Percentiles rank a stretch among this genome's conserved stretches.
Evolutionary conservation across 768 basidiomycete species (phyloP).

Genomic region (Neoboletus brunneissimus): DNA sequence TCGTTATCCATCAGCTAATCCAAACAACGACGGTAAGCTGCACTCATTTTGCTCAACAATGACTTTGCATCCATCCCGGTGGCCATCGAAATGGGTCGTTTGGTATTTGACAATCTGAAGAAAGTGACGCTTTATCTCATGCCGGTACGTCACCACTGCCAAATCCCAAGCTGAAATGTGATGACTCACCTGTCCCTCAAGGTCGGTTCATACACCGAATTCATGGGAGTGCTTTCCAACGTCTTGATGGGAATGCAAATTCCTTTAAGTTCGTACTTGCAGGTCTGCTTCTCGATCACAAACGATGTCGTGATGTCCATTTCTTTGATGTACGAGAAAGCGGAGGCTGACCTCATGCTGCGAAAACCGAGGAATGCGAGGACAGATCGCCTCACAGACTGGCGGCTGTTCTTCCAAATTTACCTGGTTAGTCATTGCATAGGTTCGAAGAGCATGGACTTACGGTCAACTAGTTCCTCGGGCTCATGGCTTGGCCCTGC

Average conservation of each 20-base stretch:
- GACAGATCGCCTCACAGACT: conserved; percentile 49
- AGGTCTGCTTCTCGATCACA: conserved; percentile 53
- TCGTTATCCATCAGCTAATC: background rate
- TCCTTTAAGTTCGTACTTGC: conserved; percentile 51
- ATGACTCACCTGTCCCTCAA: conserved; percentile 10
- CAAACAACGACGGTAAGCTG: conserved; percentile 23
- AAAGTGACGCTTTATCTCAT: conserved; percentile 47
- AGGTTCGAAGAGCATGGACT: background rate
- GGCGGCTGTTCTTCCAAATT: conserved; percentile 47
- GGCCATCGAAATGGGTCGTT: conserved; percentile 57
- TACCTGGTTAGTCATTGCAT: conserved; percentile 37
- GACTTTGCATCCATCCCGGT: conserved; percentile 57
- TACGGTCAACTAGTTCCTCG: conserved; percentile 35
- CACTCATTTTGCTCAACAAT: conserved; percentile 54
- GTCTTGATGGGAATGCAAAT: conserved; percentile 60
- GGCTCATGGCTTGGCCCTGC: conserved; percentile 46
- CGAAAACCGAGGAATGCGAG: conserved; percentile 50
- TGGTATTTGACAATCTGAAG: conserved; percentile 59
- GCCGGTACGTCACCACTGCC: conserved; percentile 31
- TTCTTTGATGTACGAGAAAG: conserved; percentile 49
- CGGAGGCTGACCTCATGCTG: conserved; percentile 48
- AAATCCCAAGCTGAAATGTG: background rate
- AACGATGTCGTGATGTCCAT: conserved; percentile 54
- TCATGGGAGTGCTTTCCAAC: conserved; percentile 54
- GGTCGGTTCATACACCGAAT: conserved; percentile 59